phyloP scores from a whole-genome alignment of 768 basidiomycete species.

The Sistotremastrum suecicum region DNA sequence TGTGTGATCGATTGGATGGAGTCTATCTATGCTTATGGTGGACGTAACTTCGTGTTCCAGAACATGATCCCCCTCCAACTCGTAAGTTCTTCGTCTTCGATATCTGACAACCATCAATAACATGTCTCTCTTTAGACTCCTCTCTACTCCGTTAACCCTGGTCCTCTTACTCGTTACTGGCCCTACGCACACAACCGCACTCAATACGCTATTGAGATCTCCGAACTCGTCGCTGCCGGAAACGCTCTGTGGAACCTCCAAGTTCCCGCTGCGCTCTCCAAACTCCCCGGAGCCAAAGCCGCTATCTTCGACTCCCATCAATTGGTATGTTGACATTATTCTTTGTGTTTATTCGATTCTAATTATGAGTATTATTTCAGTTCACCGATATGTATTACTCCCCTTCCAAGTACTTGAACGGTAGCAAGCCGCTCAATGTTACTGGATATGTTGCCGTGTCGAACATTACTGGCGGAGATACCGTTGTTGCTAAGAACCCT shows the following conservation, averaged over 20 bases:
- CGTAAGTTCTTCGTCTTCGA: neutral
- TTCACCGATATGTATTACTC: constrained; percentile 43
- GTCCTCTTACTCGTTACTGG: constrained; percentile 35
- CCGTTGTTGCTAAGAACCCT: constrained; percentile 10
- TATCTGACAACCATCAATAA: too few relatives aligned
- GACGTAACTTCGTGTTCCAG: constrained; percentile 55
- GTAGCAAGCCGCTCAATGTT: constrained; percentile 46
- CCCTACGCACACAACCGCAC: constrained; percentile 35
- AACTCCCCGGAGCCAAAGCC: constrained; percentile 38
- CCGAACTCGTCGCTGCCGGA: constrained; percentile 34
- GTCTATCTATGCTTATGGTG: constrained; percentile 39
- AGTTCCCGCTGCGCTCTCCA: constrained; percentile 33
- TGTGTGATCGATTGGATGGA: constrained; percentile 52
- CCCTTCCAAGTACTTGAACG: constrained; percentile 43
- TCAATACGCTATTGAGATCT: constrained; percentile 43
- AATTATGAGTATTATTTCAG: constrained; percentile 15
- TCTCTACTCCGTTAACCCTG: constrained; percentile 33
- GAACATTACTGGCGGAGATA: constrained; percentile 25
- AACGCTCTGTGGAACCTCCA: constrained; percentile 38
- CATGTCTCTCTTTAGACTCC: constrained; percentile 14
- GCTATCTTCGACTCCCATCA: constrained; percentile 22
- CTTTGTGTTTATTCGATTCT: neutral
- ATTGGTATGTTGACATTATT: neutral
- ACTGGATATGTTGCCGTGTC: constrained; percentile 28
- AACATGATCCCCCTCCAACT: constrained; percentile 47